These are phyloP conservation scores for Pseudogymnoascus destructans DNA, from an alignment of 2,329 filamentous ascomycete species.

Conservation along the genomic window DNA sequence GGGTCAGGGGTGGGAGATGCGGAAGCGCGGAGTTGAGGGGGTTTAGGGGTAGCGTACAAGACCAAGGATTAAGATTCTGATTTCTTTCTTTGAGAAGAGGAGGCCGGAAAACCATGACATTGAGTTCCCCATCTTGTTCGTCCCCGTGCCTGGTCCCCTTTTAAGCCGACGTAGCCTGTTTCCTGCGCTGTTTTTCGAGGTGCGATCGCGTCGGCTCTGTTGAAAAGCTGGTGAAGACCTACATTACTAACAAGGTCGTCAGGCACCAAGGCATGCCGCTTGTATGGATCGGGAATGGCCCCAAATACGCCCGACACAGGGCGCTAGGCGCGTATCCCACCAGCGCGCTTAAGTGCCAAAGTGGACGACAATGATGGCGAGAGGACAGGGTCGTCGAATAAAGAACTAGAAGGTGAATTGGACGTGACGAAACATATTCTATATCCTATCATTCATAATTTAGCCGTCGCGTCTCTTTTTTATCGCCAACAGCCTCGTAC, in stretches of 20 bases:
- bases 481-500: background rate
- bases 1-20: conserved; percentile 12
- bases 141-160: conserved; percentile 5
- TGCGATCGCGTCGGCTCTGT: background rate
- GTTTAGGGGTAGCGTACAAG: conserved; percentile 47
- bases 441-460: conserved; percentile 3
- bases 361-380: conserved; percentile 4
- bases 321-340: conserved; percentile 7
- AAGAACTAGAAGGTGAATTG: conserved; percentile 3
- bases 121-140: conserved; percentile 7
- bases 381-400: background rate
- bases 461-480: background rate
- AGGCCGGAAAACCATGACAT: conserved; percentile 60
- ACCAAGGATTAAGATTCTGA: conserved; percentile 85
- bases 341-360: conserved; percentile 8
- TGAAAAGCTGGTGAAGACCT: conserved; percentile 5
- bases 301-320: conserved; percentile 2
- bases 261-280: conserved; percentile 2
- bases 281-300: conserved; percentile 4
- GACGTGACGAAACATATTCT: conserved; percentile 6
- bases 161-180: background rate
- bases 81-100: conserved; percentile 92
- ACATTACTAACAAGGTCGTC: background rate
- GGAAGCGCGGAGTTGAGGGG: conserved; percentile 10
- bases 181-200: background rate